phyloP scores from a whole-genome alignment of 306 rosid species.

The Boehmeria nivea region DNA sequence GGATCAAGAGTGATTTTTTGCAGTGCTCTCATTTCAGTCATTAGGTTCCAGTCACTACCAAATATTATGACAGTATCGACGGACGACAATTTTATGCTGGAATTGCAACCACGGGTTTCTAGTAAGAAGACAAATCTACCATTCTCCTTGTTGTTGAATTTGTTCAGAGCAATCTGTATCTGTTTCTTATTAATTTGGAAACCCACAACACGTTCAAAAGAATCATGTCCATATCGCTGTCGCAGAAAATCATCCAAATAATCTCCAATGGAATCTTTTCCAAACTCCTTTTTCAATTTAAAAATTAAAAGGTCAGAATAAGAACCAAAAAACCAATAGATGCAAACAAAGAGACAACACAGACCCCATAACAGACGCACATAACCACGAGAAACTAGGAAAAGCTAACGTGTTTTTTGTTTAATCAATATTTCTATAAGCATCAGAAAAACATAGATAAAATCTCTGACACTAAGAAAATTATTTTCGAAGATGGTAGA shows the following conservation, averaged over 20 bases:
- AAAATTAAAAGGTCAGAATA: not conserved
- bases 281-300: not conserved
- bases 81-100: conserved; percentile 64
- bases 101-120: conserved; percentile 66
- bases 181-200: conserved; percentile 42
- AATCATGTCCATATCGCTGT: conserved; percentile 59
- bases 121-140: conserved; percentile 74
- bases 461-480: no score
- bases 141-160: conserved; percentile 58
- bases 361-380: no score
- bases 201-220: conserved; percentile 65
- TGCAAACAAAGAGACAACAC: no score
- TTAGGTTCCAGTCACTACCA: conserved; percentile 85
- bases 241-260: conserved; percentile 74
- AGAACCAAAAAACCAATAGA: not conserved
- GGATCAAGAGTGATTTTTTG: conserved; percentile 73
- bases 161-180: conserved; percentile 46
- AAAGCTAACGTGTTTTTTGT: no score
- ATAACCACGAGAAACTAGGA: no score
- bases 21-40: conserved; percentile 71
- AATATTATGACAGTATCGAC: conserved; percentile 63
- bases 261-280: conserved; percentile 46
- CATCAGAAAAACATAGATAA: not conserved
- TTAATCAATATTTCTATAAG: no score
- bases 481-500: no score